These are phyloP conservation scores for Penicillium sp. DNA, from an alignment of 2,329 filamentous ascomycete species.

Conservation along the genomic window DNA sequence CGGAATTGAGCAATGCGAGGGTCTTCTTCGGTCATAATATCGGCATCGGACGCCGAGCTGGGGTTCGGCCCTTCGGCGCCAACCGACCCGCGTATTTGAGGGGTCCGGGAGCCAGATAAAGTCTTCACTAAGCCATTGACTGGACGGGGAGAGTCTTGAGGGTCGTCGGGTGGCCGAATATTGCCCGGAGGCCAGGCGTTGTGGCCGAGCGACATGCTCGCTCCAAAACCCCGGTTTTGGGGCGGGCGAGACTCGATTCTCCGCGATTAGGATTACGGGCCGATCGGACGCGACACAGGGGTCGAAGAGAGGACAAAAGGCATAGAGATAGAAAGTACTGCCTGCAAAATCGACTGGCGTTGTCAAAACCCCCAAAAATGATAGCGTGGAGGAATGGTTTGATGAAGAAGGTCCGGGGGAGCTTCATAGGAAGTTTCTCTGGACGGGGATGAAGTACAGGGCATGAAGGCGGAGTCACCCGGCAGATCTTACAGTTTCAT, in stretches of 20 bases:
- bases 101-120: slow-evolving; percentile 46
- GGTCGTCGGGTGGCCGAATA: slow-evolving; percentile 63
- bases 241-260: slow-evolving; percentile 46
- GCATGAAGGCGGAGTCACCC: slow-evolving; percentile 32
- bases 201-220: slow-evolving; percentile 65
- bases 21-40: slow-evolving; percentile 66
- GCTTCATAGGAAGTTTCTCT: slow-evolving; percentile 41
- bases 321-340: slow-evolving; percentile 28
- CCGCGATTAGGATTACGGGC: slow-evolving; percentile 43
- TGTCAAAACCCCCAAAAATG: slow-evolving; percentile 32
- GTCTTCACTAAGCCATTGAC: slow-evolving; percentile 46
- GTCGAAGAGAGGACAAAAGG: slow-evolving; percentile 32
- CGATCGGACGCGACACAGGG: slow-evolving; percentile 29
- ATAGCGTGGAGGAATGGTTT: slow-evolving; percentile 35
- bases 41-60: slow-evolving; percentile 51
- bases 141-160: slow-evolving; percentile 38
- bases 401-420: slow-evolving; percentile 39
- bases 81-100: slow-evolving; percentile 45
- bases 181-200: slow-evolving; percentile 65
- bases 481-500: slow-evolving; percentile 28
- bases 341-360: slow-evolving; percentile 26
- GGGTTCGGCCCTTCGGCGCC: slow-evolving; percentile 49
- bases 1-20: slow-evolving; percentile 70
- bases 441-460: slow-evolving; percentile 42
- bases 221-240: slow-evolving; percentile 48